Evolutionary conservation across 2,329 filamentous ascomycete genomes (phyloP).

Genomic region (Ophiostoma novo-ulmi): DNA sequence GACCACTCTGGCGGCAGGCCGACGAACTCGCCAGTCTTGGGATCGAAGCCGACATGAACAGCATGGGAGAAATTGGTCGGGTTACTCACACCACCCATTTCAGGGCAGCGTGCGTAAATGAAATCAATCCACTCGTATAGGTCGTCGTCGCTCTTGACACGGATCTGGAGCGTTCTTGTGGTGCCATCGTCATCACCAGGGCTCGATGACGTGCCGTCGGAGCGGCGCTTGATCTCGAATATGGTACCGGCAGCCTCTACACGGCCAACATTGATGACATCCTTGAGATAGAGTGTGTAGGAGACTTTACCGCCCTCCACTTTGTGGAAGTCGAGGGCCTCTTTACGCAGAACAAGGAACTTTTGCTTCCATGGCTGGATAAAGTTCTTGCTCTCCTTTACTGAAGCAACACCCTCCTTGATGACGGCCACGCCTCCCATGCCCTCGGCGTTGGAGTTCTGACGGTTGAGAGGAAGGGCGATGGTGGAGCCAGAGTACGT

Average conservation of each 20-base stretch:
- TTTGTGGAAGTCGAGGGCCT: constrained; percentile 91
- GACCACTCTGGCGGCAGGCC: constrained; percentile 96
- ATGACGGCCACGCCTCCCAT: constrained; percentile 66
- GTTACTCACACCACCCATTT: constrained; percentile 97
- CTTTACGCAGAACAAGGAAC: constrained; percentile 86
- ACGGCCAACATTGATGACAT: constrained; percentile 83
- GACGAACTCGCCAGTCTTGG: constrained; percentile 89
- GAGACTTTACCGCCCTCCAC: constrained; percentile 80
- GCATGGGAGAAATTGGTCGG: constrained; percentile 97
- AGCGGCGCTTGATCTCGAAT: constrained; percentile 82
- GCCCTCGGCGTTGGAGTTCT: constrained; percentile 55
- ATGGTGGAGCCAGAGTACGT: constrained; percentile 65
- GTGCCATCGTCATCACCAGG: constrained; percentile 74
- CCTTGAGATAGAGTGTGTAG: constrained; percentile 77
- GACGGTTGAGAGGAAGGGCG: constrained; percentile 62
- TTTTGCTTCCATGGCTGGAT: constrained; percentile 85
- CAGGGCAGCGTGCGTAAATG: constrained; percentile 92
- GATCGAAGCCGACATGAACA: constrained; percentile 96
- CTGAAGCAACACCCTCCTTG: constrained; percentile 75
- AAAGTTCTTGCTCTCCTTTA: constrained; percentile 86
- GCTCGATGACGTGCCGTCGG: constrained; percentile 63
- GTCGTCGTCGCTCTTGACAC: constrained; percentile 91
- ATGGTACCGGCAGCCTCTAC: constrained; percentile 88
- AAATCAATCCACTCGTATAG: constrained; percentile 99
- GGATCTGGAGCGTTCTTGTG: constrained; percentile 80